Evolutionary conservation across 306 rosid genomes (phyloP).

Genomic region (Vigna trinervia): DNA sequence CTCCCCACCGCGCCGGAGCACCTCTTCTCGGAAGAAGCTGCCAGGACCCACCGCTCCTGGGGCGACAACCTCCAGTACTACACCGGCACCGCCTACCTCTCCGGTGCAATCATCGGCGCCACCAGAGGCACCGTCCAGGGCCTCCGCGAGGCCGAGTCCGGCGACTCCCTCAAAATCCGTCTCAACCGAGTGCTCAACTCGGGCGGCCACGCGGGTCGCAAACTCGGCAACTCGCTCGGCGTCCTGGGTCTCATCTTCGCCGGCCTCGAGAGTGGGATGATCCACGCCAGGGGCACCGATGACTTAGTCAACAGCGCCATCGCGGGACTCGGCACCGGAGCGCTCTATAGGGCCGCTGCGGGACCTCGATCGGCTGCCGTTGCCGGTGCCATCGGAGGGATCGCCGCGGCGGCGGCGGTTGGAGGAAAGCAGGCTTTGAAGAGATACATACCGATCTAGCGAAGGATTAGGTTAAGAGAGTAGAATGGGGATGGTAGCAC

Average conservation of each 20-base stretch:
- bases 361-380: conserved; percentile 78
- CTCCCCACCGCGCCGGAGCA: conserved; percentile 73
- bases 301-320: conserved; percentile 62
- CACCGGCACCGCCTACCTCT: conserved; percentile 67
- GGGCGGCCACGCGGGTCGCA: conserved; percentile 65
- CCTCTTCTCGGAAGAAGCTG: conserved; percentile 65
- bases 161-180: conserved; percentile 67
- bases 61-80: conserved; percentile 72
- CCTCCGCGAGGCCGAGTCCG: conserved; percentile 58
- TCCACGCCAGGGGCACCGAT: conserved; percentile 55
- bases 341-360: conserved; percentile 60
- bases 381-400: conserved; percentile 72
- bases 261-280: conserved; percentile 58
- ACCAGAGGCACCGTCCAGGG: conserved; percentile 59
- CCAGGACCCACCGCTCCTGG: conserved; percentile 71
- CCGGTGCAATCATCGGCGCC: conserved; percentile 66
- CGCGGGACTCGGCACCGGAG: conserved; percentile 80
- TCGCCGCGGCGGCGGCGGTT: conserved; percentile 68
- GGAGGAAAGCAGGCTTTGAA: conserved; percentile 66
- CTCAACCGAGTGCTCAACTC: conserved; percentile 70
- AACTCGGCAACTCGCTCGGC: conserved; percentile 64
- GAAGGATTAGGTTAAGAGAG: not conserved
- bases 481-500: not conserved
- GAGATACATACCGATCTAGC: conserved; percentile 65
- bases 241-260: conserved; percentile 67